Conservation (phyloP, 345 rosid genomes). For the Citrus inodora region DNA sequence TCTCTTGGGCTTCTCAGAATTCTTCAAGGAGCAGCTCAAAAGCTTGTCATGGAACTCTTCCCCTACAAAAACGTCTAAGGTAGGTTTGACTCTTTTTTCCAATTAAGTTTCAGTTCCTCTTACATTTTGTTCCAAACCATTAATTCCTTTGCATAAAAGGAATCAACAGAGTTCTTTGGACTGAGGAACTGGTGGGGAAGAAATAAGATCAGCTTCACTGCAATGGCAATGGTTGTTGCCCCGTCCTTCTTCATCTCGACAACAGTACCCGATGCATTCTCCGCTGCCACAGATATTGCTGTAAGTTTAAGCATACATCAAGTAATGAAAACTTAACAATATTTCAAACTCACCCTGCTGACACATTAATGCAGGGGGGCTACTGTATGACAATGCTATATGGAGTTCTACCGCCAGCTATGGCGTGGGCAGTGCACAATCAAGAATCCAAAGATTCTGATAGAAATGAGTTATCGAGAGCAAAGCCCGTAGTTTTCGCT, state of each 20-base stretch:
- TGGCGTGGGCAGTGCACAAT: conserved; percentile 55
- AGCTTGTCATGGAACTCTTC: conserved; percentile 16
- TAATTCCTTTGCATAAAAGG: conserved; percentile 5
- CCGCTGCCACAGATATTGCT: conserved; percentile 60
- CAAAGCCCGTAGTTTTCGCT: conserved; percentile 41
- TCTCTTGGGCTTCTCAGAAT: conserved; percentile 58
- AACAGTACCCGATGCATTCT: conserved; percentile 57
- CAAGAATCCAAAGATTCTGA: conserved; percentile 11
- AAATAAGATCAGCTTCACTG: conserved; percentile 37
- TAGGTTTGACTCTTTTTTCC: background rate
- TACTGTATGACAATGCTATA: conserved; percentile 65
- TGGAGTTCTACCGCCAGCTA: conserved; percentile 69
- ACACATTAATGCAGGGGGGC: conserved; percentile 45
- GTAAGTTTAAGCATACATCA: conserved; percentile 30
- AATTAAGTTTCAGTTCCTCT: background rate
- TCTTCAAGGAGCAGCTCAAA: conserved; percentile 59
- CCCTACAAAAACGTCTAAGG: conserved; percentile 18
- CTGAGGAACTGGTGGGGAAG: conserved; percentile 34
- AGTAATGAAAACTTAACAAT: background rate
- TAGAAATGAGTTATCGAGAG: conserved; percentile 19
- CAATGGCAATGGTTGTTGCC: conserved; percentile 41
- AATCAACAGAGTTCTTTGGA: conserved; percentile 12
- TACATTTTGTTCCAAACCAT: background rate
- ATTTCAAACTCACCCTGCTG: background rate
- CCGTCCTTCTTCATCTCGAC: conserved; percentile 55